Percentiles rank a stretch among this genome's conserved stretches.
phyloP scores from a whole-genome alignment of 495 filamentous ascomycete genomes.

The Trypethelium eluteriae region DNA sequence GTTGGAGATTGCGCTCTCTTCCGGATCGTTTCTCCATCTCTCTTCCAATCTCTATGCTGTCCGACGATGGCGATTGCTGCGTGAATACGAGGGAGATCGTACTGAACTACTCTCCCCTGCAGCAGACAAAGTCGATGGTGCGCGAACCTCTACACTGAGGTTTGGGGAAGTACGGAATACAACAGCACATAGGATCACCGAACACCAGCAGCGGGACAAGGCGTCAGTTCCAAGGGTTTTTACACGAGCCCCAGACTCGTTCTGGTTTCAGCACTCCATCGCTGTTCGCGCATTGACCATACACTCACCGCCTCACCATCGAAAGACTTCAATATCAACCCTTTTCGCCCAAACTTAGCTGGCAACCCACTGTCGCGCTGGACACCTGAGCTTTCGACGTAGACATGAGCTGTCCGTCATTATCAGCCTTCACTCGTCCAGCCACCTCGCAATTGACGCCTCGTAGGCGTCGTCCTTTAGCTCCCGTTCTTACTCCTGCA shows the following conservation, averaged over 20 bases:
- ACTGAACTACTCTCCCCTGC: neutral
- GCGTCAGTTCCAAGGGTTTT: constrained; percentile 1
- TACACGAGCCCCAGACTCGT: constrained; percentile 8
- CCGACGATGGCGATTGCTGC: neutral
- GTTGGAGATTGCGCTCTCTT: neutral
- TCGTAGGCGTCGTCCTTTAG: constrained; percentile 8
- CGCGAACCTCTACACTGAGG: neutral
- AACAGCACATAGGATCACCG: neutral
- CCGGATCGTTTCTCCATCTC: neutral
- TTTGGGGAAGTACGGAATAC: neutral
- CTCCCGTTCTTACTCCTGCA: constrained; percentile 10
- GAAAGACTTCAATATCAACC: constrained; percentile 4
- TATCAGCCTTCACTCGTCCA: constrained; percentile 1
- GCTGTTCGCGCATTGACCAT: constrained; percentile 8
- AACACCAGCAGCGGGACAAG: constrained; percentile 10
- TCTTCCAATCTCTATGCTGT: neutral
- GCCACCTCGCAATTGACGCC: constrained; percentile 9
- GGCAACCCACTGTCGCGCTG: neutral
- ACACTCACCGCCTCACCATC: constrained; percentile 4
- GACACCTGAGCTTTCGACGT: neutral
- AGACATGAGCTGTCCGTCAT: constrained; percentile 5
- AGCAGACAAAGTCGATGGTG: neutral
- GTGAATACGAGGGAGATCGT: neutral
- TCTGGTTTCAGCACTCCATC: constrained; percentile 10
- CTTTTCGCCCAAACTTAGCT: neutral